Conservation (phyloP, 768 basidiomycete species). For the Lentinus brumalis region DNA sequence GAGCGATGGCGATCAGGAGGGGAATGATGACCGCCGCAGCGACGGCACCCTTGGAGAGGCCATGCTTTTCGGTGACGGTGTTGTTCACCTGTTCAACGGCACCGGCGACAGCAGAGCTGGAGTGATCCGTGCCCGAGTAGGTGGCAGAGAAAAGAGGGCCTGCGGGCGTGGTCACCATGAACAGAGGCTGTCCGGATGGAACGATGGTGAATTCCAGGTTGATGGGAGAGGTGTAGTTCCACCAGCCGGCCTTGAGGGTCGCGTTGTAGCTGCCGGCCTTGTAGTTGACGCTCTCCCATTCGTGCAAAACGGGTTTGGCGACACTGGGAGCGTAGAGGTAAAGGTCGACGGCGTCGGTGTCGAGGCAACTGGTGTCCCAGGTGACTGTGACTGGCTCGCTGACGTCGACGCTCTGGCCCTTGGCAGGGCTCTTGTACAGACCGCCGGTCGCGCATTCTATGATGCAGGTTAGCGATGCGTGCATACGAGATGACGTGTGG, state of each 20-base stretch:
- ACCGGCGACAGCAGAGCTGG: constrained; percentile 34
- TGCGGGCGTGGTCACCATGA: constrained; percentile 55
- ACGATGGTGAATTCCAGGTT: constrained; percentile 65
- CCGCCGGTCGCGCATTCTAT: constrained; percentile 57
- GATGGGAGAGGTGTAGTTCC: constrained; percentile 55
- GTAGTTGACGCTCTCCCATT: constrained; percentile 57
- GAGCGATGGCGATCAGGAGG: constrained; percentile 55
- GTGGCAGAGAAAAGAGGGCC: constrained; percentile 74
- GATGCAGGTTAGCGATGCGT: neutral
- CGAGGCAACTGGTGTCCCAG: constrained; percentile 67
- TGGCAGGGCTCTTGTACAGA: constrained; percentile 60
- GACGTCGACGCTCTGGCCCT: constrained; percentile 48
- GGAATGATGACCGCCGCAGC: constrained; percentile 68
- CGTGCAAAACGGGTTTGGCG: constrained; percentile 48
- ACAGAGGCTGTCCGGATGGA: constrained; percentile 47
- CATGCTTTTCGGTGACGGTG: constrained; percentile 31
- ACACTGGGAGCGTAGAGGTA: constrained; percentile 60
- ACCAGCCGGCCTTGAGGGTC: constrained; percentile 65
- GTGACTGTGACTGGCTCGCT: constrained; percentile 53
- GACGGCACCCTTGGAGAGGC: constrained; percentile 53
- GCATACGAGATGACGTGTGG: neutral
- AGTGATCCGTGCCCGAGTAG: constrained; percentile 43
- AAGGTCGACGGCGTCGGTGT: constrained; percentile 58
- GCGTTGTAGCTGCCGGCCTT: constrained; percentile 51
- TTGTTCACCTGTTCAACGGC: constrained; percentile 41